A percentile compares a stretch with the other conserved stretches of the same genome.
Conservation (phyloP, 2,329 filamentous ascomycete species). For the Sporothrix curviconia region DNA sequence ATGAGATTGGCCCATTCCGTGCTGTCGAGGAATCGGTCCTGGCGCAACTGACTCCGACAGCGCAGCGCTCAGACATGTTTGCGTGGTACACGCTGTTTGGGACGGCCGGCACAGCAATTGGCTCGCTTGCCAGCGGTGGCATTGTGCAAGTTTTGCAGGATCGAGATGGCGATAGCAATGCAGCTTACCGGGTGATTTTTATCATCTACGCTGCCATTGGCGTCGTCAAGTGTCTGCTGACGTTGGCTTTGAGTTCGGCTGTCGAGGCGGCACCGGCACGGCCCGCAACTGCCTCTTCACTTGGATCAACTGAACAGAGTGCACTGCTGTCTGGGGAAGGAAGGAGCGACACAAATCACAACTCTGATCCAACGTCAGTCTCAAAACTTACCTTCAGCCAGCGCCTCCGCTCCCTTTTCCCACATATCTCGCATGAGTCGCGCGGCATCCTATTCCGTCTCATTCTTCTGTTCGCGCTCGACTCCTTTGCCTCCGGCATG, state of each 20-base stretch:
- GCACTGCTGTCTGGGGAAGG: not conserved
- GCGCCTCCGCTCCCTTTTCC: constrained; percentile 34
- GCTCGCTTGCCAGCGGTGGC: constrained; percentile 55
- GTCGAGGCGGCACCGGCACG: constrained; percentile 25
- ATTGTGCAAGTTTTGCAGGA: constrained; percentile 43
- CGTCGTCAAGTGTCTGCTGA: constrained; percentile 47
- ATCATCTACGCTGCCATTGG: constrained; percentile 51
- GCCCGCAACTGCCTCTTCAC: not conserved
- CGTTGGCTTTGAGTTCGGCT: constrained; percentile 37
- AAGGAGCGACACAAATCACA: not conserved
- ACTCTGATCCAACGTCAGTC: not conserved
- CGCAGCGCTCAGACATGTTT: constrained; percentile 48
- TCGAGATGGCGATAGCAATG: not conserved
- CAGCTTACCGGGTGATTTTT: constrained; percentile 52
- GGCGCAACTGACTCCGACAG: constrained; percentile 45
- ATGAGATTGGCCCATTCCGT: constrained; percentile 57
- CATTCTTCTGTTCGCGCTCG: constrained; percentile 36
- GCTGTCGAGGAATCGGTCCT: constrained; percentile 56
- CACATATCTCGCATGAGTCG: constrained; percentile 52
- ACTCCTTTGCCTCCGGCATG: constrained; percentile 39
- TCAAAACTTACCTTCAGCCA: not conserved
- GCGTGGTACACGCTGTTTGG: constrained; percentile 57
- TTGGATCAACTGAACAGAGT: not conserved
- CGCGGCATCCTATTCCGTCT: constrained; percentile 51
- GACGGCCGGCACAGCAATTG: constrained; percentile 53